Conservation (phyloP, 75 land plant species). For the Larix kaempferi region DNA sequence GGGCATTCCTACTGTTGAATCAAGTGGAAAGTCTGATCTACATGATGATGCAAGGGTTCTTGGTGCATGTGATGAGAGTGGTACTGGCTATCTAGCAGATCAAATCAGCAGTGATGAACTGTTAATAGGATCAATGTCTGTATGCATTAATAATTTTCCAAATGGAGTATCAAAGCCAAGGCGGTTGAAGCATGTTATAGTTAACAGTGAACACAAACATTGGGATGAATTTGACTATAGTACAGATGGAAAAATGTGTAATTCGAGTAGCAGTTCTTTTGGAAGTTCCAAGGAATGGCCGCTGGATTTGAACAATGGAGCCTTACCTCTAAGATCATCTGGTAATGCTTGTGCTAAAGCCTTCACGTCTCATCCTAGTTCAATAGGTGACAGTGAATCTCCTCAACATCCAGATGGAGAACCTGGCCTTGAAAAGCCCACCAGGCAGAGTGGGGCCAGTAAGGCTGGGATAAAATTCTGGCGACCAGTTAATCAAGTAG, state of each 20-base stretch:
- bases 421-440: background rate
- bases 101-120: background rate
- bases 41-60: background rate
- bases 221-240: background rate
- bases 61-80: background rate
- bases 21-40: background rate
- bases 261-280: background rate
- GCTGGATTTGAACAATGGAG: background rate
- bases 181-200: background rate
- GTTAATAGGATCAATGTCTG: slow-evolving; percentile 11
- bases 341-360: background rate
- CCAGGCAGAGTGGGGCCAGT: background rate
- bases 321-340: background rate
- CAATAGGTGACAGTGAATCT: background rate
- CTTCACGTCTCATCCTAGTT: background rate
- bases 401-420: background rate
- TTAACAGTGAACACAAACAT: too few species aligned
- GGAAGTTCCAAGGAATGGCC: background rate
- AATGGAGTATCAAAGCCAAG: slow-evolving; percentile 1
- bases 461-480: slow-evolving; percentile 3
- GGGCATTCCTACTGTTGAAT: background rate
- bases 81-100: background rate
- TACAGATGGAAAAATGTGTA: background rate
- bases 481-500: slow-evolving; percentile 6
- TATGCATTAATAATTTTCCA: slow-evolving; percentile 7